Evolutionary conservation across 1,284 basidiomycete species (phyloP), one percentile per base, ranked within the genome.

Genomic region (Ceratobasidium sp.): DNA sequence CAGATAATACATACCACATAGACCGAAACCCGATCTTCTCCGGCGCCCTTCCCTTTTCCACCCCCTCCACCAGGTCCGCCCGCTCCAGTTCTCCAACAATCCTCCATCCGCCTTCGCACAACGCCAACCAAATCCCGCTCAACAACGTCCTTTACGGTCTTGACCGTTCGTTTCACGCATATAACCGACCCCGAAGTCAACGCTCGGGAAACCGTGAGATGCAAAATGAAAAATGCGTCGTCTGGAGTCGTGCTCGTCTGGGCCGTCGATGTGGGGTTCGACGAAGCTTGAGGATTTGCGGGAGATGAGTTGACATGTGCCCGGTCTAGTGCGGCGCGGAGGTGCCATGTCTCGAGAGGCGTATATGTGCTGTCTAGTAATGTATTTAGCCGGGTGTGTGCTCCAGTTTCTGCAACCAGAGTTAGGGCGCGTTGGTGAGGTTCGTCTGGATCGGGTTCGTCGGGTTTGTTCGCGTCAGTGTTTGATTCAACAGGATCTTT

Each of bases 221-320:
- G 98, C 80, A 98, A 86, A 77, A 98, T 93, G 85, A 97, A 98
- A 86, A 98, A 98, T 1, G 93, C 94, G 82, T 98, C 97, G 84
- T 98, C 97, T 0, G 97, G 95, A 0, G 93, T 93, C 61, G 94
- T 90, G 76, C 95, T 92, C 6, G 87, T 88, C 83, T 83, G 80
- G 3, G 87, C 49, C 53, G 64, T 15, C 70, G 49, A 33, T 58
- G 60, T 63, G 23, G 56, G 58, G 28, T 61, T 61, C 18, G 72
- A 49, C 23, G 70, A n/a, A 7, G 55, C 61, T 58, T 42, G 53
- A 39, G n/a, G 61, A 23, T 60, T 76, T 20, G 49, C 72, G 70
- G 55, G 60, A 63, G 44, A 55, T 49, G 58, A 58, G 77, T 84
- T 28, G 80, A 93, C 96, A 23, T 75, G 72, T 18, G 72, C 72